Evolutionary conservation across 805 yeast genomes (phyloP), one percentile per base, ranked within the genome.

Genomic region (Schwanniomyces vanrijiae): DNA sequence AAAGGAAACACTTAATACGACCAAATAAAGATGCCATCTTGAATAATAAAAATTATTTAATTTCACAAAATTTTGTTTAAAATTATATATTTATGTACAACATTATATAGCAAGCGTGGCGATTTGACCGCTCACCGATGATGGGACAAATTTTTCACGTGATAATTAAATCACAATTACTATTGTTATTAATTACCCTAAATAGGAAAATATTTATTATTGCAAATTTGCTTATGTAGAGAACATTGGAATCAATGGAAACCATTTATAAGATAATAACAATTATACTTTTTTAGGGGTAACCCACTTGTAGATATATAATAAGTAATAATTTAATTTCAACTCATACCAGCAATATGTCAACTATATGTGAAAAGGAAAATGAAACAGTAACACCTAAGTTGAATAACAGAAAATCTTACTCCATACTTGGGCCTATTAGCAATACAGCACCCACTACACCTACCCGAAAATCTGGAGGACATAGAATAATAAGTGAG

Each of bases 401-500:
- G 38, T 24, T 53, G 16, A 37, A 18, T 39, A 34, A 19, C 11
- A 44, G 53, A 29, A 55, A 55, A 39, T 54, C 56, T 3, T 55
- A 52, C 46, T 47, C 50, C n/a, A 54, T 55, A 19, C 43, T 55
- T 8, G 43, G 42, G 40, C 53, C 56, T 3, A 24, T 33, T 5
- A 37, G n/a, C 20, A 29, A 40, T 26, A 34, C 42, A 16, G 26
- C 49, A 10, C 46, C 47, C 10, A 40, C 29, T 9, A n/a, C 29
- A 14, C 35, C 33, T 7, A 19, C 37, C 7, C 26, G 20, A 4
- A 40, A 11, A 43, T 10, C 40, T 25, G 43, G 46, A 38, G 48
- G 41, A 11, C 48, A 46, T 21, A 59, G 83, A 48, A 57, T 77
- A 10, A 64, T 76, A 11, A 77, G 82, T 52, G 78, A 75, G 49